Conservation (phyloP, 2,329 filamentous ascomycete species). For the Incumbomyces delicatus region DNA sequence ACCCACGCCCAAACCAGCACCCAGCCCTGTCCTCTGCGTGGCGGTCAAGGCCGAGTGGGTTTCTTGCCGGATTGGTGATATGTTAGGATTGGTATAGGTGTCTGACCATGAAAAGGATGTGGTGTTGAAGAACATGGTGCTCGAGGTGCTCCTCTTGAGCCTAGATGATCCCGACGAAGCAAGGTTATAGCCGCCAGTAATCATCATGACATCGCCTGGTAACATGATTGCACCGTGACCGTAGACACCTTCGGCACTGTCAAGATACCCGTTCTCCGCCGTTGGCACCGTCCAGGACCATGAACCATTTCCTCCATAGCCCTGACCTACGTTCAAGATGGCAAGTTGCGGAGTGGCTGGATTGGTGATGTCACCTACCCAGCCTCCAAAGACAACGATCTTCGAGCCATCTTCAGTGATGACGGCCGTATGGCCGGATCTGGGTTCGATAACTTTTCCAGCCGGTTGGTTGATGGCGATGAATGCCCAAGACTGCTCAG, state of each 20-base stretch:
- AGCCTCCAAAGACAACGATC: constrained; percentile 78
- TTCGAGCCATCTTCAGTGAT: constrained; percentile 66
- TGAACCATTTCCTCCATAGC: constrained; percentile 48
- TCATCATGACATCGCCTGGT: constrained; percentile 51
- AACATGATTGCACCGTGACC: constrained; percentile 55
- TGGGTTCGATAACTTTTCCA: constrained; percentile 55
- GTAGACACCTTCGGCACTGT: constrained; percentile 43
- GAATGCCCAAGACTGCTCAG: constrained; percentile 80
- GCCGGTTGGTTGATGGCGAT: constrained; percentile 49
- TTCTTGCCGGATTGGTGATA: constrained; percentile 15
- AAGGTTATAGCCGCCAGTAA: constrained; percentile 50
- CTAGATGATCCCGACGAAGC: constrained; percentile 27
- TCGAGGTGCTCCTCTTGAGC: constrained; percentile 29
- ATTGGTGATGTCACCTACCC: constrained; percentile 72
- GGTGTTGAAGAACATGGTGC: constrained; percentile 48
- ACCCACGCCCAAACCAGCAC: constrained; percentile 57
- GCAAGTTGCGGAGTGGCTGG: constrained; percentile 75
- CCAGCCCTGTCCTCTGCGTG: constrained; percentile 47
- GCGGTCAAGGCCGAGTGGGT: constrained; percentile 17
- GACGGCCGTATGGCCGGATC: constrained; percentile 82
- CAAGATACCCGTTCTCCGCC: constrained; percentile 30
- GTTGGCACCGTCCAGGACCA: constrained; percentile 37
- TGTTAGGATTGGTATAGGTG: constrained; percentile 43
- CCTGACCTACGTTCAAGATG: constrained; percentile 63
- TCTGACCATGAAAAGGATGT: constrained; percentile 50